Evolutionary conservation across 768 basidiomycete species (phyloP), one percentile per base, ranked within the genome.

Genomic region (Pleurotus ostreatus): DNA sequence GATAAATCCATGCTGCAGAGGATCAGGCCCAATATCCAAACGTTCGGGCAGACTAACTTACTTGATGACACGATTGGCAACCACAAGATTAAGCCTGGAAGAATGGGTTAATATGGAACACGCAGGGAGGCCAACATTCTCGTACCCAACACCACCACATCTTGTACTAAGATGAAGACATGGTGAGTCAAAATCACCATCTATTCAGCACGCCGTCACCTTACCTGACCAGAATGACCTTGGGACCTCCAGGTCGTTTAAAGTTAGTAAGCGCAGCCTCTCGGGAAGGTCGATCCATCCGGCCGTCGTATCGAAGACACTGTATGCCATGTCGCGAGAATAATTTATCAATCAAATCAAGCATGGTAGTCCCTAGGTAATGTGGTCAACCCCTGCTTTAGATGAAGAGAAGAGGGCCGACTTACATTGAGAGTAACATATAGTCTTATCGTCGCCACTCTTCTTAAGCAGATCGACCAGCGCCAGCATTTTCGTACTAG

Each of bases 61-160:
- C 85, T 85, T 86, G 60, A 89, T 74, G 26, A 88, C 81, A 4
- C 86, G 82, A 63, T 88, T 88, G 0, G 88, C 88, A 11, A 77
- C 69, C 2, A 84, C 82, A 6, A 89, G 71, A 64, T 89, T 89
- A 55, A 83, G 67, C 0, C 79, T 77, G 52, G 20, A 18, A 37
- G 15, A 34, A 13, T 30, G 18, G 2, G 34, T 57, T 37, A 59
- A 37, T 47, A 25, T 2, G 16, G 18, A 20, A 39, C 9, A 12
- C 55, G 18, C 7, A 8, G 7, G 13, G 39, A 3, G 12, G 37
- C 0, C 40, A 22, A 5, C 15, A 6, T 41, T 55, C 43, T 62
- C 66, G 41, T 57, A 73, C 66, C 86, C 87, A 20, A 88, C 87
- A 55, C 86, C 85, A 26, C 87, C 87, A 59, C 82, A 84, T 60